Conservation (phyloP, 2,329 filamentous ascomycete species). For the Lachnellula cervina region DNA sequence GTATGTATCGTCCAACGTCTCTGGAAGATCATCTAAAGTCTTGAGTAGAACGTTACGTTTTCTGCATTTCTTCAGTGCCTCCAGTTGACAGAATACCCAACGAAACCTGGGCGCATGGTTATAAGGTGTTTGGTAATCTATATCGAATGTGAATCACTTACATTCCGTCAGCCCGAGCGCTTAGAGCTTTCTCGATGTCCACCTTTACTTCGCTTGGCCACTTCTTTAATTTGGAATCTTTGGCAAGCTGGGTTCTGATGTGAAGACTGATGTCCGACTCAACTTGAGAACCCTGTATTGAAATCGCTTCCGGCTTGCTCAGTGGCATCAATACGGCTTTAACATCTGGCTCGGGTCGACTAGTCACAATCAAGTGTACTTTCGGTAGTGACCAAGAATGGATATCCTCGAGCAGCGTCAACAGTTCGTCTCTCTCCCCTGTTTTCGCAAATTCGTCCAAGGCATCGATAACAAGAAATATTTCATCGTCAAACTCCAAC, state of each 20-base stretch:
- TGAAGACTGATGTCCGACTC: slow-evolving; percentile 27
- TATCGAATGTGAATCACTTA: slow-evolving; percentile 19
- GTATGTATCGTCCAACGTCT: slow-evolving; percentile 24
- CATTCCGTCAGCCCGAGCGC: slow-evolving; percentile 29
- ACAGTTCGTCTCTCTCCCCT: slow-evolving; percentile 1
- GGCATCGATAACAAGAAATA: slow-evolving; percentile 30
- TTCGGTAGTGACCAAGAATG: background rate
- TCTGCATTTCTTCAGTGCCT: slow-evolving; percentile 24
- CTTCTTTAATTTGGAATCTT: slow-evolving; percentile 20
- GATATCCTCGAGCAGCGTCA: slow-evolving; percentile 1
- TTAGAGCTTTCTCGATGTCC: slow-evolving; percentile 24
- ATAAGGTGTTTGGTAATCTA: background rate
- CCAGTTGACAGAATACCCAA: slow-evolving; percentile 30
- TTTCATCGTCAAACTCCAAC: slow-evolving; percentile 16
- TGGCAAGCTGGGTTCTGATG: slow-evolving; percentile 18
- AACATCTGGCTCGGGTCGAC: slow-evolving; percentile 27
- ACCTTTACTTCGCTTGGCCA: slow-evolving; percentile 22
- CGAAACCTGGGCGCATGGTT: slow-evolving; percentile 24
- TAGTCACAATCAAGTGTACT: slow-evolving; percentile 16
- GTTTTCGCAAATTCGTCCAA: slow-evolving; percentile 28
- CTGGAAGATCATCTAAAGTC: slow-evolving; percentile 12
- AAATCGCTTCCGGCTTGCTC: slow-evolving; percentile 13
- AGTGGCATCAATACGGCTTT: slow-evolving; percentile 13
- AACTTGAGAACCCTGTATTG: slow-evolving; percentile 20
- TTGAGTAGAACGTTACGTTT: slow-evolving; percentile 6